Evolutionary conservation across 1,139 yeast species (phyloP).

Genomic region (Geotrichum reessii): DNA sequence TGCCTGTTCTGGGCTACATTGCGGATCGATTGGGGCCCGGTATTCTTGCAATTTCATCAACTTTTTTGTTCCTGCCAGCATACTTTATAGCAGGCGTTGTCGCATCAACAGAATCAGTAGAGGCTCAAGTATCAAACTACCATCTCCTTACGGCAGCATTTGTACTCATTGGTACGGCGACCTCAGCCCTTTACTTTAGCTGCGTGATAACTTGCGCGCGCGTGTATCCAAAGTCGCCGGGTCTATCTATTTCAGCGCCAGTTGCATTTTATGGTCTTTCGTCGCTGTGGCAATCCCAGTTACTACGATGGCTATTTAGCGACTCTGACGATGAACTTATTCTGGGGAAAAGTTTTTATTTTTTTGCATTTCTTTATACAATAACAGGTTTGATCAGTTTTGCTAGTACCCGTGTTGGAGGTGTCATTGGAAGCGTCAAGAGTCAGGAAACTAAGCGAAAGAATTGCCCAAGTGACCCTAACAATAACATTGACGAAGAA

Average conservation of each 20-base stretch:
- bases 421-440: constrained; percentile 19
- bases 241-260: constrained; percentile 81
- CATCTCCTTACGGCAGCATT: constrained; percentile 32
- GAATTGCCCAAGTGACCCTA: not conserved
- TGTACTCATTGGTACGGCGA: constrained; percentile 69
- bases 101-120: constrained; percentile 16
- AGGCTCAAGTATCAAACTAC: constrained; percentile 6
- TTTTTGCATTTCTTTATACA: constrained; percentile 46
- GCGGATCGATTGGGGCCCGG: constrained; percentile 87
- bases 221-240: constrained; percentile 65
- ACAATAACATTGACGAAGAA: not conserved
- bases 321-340: constrained; percentile 38
- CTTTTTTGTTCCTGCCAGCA: constrained; percentile 65
- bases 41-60: constrained; percentile 56
- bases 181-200: constrained; percentile 73
- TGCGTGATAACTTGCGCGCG: constrained; percentile 79
- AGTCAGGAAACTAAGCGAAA: constrained; percentile 19
- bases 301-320: constrained; percentile 37
- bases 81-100: constrained; percentile 49
- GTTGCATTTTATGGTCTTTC: constrained; percentile 83
- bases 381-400: constrained; percentile 26
- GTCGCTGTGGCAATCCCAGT: constrained; percentile 49
- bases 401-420: constrained; percentile 20
- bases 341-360: constrained; percentile 50
- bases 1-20: constrained; percentile 75